A percentile compares a stretch with the other conserved stretches of the same genome.
phyloP scores from a whole-genome alignment of 2,329 filamentous ascomycete species.

The Ciborinia camelliae region DNA sequence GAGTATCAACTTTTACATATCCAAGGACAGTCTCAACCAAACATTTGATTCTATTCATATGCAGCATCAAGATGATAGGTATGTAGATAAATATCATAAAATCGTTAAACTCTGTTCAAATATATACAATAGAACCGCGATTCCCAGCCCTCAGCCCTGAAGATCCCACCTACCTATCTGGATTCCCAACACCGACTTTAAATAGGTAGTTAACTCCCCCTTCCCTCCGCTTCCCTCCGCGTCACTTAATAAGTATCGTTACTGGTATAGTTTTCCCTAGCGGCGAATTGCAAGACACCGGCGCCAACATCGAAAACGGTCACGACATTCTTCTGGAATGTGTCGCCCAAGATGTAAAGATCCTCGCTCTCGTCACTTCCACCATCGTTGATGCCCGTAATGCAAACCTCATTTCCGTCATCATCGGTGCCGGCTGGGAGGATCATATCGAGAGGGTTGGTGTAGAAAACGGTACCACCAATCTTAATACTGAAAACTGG shows the following conservation, averaged over 20 bases:
- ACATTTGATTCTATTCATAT: no score
- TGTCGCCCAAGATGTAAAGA: constrained; percentile 44
- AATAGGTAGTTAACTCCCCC: no score
- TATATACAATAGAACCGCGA: neutral
- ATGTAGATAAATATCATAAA: no score
- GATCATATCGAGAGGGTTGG: constrained; percentile 37
- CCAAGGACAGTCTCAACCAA: no score
- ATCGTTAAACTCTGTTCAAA: no score
- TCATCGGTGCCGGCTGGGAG: constrained; percentile 24
- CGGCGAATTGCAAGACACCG: constrained; percentile 46
- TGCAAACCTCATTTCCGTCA: constrained; percentile 32
- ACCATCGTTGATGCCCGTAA: constrained; percentile 38
- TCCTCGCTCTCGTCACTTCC: constrained; percentile 34
- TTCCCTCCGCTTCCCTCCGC: neutral
- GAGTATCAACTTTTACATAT: no score
- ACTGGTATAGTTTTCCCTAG: constrained; percentile 29
- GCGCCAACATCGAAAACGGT: constrained; percentile 49
- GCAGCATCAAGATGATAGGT: no score
- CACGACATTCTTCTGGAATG: constrained; percentile 49
- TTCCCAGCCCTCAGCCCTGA: no score
- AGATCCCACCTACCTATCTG: no score
- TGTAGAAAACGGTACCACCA: constrained; percentile 37
- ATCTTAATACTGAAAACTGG: constrained; percentile 44
- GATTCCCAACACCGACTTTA: neutral
- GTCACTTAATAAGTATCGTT: constrained; percentile 17